Conservation (phyloP, 1,284 basidiomycete species). For the Rhodotorula mucilaginosa region DNA sequence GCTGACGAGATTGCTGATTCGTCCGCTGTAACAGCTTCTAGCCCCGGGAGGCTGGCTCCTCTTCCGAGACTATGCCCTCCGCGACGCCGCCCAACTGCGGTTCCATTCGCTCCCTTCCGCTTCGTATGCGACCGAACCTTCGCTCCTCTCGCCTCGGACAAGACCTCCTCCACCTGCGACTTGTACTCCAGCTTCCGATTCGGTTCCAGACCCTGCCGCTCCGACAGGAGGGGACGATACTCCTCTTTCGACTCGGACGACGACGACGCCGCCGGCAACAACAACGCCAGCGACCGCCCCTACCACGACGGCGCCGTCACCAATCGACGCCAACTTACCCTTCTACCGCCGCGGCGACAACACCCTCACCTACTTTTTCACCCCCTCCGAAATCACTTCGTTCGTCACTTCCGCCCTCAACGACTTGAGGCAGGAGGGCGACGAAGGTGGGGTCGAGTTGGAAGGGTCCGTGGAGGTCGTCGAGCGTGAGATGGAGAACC, state of each 20-base stretch:
- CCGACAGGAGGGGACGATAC: not conserved
- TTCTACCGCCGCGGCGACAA: slow-evolving; percentile 48
- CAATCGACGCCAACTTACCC: slow-evolving; percentile 17
- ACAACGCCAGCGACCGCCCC: no score
- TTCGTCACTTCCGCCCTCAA: not conserved
- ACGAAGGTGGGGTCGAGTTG: slow-evolving; percentile 23
- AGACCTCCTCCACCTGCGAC: no score
- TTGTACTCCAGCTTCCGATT: slow-evolving; percentile 13
- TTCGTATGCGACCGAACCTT: slow-evolving; percentile 40
- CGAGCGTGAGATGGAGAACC: slow-evolving; percentile 41
- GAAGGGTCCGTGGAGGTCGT: slow-evolving; percentile 42
- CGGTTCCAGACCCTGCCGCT: not conserved
- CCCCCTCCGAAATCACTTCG: slow-evolving; percentile 40
- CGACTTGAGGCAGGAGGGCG: not conserved
- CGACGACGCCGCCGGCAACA: not conserved
- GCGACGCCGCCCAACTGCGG: slow-evolving; percentile 48
- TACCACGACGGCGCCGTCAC: not conserved
- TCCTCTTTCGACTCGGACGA: not conserved
- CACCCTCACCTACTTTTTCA: slow-evolving; percentile 51
- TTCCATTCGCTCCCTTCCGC: slow-evolving; percentile 46
- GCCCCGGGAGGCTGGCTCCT: slow-evolving; percentile 44
- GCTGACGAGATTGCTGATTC: not conserved
- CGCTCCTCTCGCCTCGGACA: slow-evolving; percentile 44
- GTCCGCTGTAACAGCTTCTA: slow-evolving; percentile 22
- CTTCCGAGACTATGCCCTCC: slow-evolving; percentile 49